Evolutionary conservation across 2,329 filamentous ascomycete genomes (phyloP).

Genomic region (Cordyceps tenuipes): DNA sequence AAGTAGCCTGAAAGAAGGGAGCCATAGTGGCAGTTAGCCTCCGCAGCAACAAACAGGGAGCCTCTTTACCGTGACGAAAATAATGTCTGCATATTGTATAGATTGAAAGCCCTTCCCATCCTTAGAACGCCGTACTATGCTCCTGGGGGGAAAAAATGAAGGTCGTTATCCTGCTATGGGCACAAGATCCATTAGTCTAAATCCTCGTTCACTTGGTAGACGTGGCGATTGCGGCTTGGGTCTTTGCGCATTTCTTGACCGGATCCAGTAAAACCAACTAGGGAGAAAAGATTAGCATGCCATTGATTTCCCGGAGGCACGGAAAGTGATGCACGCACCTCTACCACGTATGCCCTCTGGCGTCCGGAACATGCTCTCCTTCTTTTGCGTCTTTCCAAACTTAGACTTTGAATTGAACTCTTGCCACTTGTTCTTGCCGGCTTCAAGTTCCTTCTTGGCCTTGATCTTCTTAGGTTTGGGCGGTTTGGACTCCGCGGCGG

Average conservation of each 20-base stretch:
- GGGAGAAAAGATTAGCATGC: constrained; percentile 12
- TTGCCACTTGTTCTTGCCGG: constrained; percentile 88
- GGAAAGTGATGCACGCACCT: constrained; percentile 47
- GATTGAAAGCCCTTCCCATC: neutral
- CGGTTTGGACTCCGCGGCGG: constrained; percentile 58
- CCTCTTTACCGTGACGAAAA: constrained; percentile 24
- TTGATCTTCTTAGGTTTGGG: constrained; percentile 83
- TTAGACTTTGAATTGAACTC: constrained; percentile 79
- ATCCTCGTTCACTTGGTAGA: constrained; percentile 72
- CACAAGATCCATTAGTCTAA: constrained; percentile 47
- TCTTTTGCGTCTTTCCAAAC: constrained; percentile 59
- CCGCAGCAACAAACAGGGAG: constrained; percentile 26
- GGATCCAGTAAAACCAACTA: constrained; percentile 93
- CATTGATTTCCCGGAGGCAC: neutral
- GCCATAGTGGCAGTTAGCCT: constrained; percentile 32
- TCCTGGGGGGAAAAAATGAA: neutral
- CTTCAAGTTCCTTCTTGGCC: constrained; percentile 84
- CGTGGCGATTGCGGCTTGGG: constrained; percentile 68
- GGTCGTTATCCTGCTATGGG: constrained; percentile 18
- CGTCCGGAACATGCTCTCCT: constrained; percentile 95
- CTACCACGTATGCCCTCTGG: constrained; percentile 77
- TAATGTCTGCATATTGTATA: neutral
- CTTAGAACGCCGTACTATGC: constrained; percentile 17
- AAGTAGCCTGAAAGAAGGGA: constrained; percentile 6
- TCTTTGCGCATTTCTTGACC: constrained; percentile 96